Conservation (phyloP, 371 early-diverging fungal genomes). For the Catenaria anguillulae region DNA sequence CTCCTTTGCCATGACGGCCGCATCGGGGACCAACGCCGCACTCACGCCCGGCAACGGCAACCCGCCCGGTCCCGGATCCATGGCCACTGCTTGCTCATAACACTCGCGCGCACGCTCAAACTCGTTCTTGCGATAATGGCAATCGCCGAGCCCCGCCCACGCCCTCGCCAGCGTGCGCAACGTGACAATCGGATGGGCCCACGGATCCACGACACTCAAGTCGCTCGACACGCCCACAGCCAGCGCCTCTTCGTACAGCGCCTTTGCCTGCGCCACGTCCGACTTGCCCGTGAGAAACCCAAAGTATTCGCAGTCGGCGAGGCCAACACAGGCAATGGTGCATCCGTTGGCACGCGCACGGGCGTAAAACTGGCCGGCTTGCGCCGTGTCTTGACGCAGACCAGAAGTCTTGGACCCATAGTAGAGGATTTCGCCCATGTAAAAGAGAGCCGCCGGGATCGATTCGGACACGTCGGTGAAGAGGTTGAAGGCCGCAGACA, state of each 20-base stretch:
- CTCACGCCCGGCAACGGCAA: background rate
- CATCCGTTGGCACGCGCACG: background rate
- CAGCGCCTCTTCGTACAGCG: background rate
- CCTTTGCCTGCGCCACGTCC: background rate
- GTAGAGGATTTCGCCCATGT: constrained; percentile 5
- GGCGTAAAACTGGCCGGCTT: background rate
- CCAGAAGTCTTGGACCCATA: constrained; percentile 3
- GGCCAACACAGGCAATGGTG: background rate
- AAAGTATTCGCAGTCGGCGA: constrained; percentile 4
- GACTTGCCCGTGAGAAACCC: background rate
- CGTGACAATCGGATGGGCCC: background rate
- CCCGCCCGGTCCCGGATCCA: constrained; percentile 1
- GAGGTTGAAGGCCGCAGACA: background rate
- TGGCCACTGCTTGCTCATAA: background rate
- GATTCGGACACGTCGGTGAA: background rate
- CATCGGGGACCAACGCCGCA: background rate
- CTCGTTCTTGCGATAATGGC: background rate
- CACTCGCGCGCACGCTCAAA: background rate
- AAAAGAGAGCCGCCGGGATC: background rate
- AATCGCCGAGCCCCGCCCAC: background rate
- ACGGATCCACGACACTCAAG: background rate
- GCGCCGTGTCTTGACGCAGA: background rate
- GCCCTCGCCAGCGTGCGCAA: background rate
- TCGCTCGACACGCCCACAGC: background rate
- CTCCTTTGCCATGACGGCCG: background rate